A percentile compares a stretch with the other conserved stretches of the same genome.
These are phyloP conservation scores for Rhynchospora pubera DNA, from an alignment of 176 grass and related monocot species.

Conservation along the genomic window DNA sequence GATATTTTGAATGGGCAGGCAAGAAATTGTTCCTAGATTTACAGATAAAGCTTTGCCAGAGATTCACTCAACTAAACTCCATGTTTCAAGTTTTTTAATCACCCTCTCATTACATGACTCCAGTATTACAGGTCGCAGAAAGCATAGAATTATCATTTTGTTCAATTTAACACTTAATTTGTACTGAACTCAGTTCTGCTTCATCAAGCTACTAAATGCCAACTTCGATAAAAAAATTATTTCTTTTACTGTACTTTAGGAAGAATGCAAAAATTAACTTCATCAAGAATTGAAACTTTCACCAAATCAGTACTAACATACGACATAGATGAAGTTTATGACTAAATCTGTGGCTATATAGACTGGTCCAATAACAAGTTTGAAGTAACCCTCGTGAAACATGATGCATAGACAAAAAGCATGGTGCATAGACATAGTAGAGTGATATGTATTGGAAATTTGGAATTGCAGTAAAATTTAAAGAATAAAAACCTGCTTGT, in stretches of 20 bases:
- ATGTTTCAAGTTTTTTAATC: neutral
- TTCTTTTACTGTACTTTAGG: neutral
- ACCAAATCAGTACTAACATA: neutral
- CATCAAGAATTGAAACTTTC: neutral
- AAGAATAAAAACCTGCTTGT: slow-evolving; percentile 40
- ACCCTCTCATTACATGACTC: neutral
- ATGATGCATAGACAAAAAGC: no score
- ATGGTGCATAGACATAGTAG: no score
- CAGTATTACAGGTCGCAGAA: neutral
- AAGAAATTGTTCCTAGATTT: neutral
- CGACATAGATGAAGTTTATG: neutral
- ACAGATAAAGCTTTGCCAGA: neutral
- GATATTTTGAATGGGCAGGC: neutral
- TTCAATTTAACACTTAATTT: neutral
- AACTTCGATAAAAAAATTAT: neutral
- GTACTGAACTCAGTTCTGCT: neutral
- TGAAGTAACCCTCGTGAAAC: no score
- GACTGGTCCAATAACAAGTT: neutral
- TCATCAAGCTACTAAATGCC: neutral
- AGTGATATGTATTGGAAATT: neutral
- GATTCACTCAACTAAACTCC: neutral
- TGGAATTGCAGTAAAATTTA: neutral
- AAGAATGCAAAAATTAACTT: neutral
- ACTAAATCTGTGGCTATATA: neutral
- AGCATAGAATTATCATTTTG: neutral